Evolutionary conservation across 352 stramenopile species (phyloP).

Genomic region (Phytopythium oedochilum): DNA sequence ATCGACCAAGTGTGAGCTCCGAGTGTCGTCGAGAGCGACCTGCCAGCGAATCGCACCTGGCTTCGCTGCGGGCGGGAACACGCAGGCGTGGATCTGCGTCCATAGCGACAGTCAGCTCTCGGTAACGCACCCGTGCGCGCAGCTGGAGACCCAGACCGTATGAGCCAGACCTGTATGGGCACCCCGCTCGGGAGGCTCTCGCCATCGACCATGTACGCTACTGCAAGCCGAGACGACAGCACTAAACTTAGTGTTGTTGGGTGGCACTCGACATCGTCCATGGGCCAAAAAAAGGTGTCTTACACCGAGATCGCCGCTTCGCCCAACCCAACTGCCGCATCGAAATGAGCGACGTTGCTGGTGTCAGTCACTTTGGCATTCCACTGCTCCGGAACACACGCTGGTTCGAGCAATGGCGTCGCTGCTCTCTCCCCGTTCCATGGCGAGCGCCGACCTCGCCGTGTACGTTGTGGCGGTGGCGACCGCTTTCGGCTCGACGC

Average conservation of each 20-base stretch:
- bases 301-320: background rate
- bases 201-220: background rate
- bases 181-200: constrained; percentile 1
- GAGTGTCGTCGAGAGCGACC: too few species aligned
- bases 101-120: too few species aligned
- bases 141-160: too few species aligned
- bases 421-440: background rate
- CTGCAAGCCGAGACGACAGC: too few species aligned
- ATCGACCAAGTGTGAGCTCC: background rate
- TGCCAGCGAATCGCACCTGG: constrained; percentile 20
- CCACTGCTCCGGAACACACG: background rate
- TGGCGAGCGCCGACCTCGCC: background rate
- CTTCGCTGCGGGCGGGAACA: constrained; percentile 11
- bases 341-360: background rate
- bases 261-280: too few species aligned
- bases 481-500: background rate
- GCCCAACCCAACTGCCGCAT: background rate
- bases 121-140: too few species aligned
- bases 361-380: too few species aligned
- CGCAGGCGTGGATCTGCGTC: constrained; percentile 21
- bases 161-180: background rate
- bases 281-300: background rate
- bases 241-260: too few species aligned
- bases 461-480: background rate
- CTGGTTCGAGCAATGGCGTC: background rate